phyloP scores from a whole-genome alignment of 192 early-diverging fungal genomes.

The Neocallimastix lanati region DNA sequence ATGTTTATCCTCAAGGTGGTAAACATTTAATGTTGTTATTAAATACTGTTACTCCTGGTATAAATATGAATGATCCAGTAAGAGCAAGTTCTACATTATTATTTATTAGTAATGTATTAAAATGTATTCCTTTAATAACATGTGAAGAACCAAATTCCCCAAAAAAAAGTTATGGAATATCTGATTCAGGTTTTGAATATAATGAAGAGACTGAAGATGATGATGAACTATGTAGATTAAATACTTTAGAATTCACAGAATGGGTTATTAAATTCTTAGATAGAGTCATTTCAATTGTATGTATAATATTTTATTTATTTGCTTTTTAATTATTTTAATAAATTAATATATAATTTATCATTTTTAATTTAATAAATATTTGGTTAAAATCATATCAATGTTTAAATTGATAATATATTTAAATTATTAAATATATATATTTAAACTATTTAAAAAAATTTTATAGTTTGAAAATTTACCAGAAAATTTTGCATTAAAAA shows the following conservation, averaged over 20 bases:
- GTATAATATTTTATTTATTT: slow-evolving; percentile 16
- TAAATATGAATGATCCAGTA: slow-evolving; percentile 79
- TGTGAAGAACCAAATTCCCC: slow-evolving; percentile 14
- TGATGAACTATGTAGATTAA: slow-evolving; percentile 42
- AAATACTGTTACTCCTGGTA: slow-evolving; percentile 64
- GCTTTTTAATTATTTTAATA: too few species aligned
- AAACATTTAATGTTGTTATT: slow-evolving; percentile 61
- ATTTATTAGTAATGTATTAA: slow-evolving; percentile 44
- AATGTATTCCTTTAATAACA: slow-evolving; percentile 35
- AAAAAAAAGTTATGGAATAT: slow-evolving; percentile 21
- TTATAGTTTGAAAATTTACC: slow-evolving; percentile 65
- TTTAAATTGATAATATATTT: too few species aligned
- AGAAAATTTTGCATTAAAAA: slow-evolving; percentile 31
- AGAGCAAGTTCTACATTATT: slow-evolving; percentile 55
- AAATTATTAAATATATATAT: too few species aligned
- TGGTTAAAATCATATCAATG: too few species aligned
- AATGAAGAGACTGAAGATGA: slow-evolving; percentile 40
- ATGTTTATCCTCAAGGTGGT: slow-evolving; percentile 68
- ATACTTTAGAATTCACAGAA: slow-evolving; percentile 68
- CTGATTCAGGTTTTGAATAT: slow-evolving; percentile 8
- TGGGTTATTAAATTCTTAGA: slow-evolving; percentile 73
- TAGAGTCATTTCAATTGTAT: slow-evolving; percentile 54
- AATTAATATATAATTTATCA: too few species aligned
- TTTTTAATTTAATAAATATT: too few species aligned
- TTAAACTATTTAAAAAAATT: too few species aligned